phyloP scores from a whole-genome alignment of 2,329 filamentous ascomycete species.

The Sclerotinia subarctica region DNA sequence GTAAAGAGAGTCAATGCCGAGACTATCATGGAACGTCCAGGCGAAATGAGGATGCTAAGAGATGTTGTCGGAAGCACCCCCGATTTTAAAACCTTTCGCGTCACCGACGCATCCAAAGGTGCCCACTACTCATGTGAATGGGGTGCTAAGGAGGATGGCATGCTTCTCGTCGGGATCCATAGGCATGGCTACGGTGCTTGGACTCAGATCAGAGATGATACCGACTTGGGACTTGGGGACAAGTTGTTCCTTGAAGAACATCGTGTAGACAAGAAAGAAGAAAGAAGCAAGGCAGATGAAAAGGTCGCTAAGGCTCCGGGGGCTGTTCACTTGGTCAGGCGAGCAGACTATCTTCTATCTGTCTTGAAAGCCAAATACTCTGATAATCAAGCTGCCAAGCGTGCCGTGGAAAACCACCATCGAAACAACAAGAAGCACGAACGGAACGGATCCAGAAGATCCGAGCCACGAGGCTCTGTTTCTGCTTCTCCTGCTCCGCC shows the following conservation, averaged over 20 bases:
- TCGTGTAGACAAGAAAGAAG: slow-evolving; percentile 95
- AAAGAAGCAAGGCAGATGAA: slow-evolving; percentile 71
- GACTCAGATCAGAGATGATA: slow-evolving; percentile 89
- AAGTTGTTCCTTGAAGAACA: slow-evolving; percentile 98
- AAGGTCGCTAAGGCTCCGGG: slow-evolving; percentile 83
- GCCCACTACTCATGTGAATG: slow-evolving; percentile 89
- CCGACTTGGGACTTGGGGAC: slow-evolving; percentile 77
- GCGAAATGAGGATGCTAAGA: slow-evolving; percentile 81
- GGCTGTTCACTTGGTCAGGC: slow-evolving; percentile 93
- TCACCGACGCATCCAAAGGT: slow-evolving; percentile 87
- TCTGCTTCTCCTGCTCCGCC: slow-evolving; percentile 70
- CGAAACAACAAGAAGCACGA: slow-evolving; percentile 82
- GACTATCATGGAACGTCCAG: slow-evolving; percentile 86
- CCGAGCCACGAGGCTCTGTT: slow-evolving; percentile 55
- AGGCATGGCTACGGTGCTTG: slow-evolving; percentile 94
- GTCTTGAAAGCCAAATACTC: slow-evolving; percentile 84
- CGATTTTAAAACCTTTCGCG: slow-evolving; percentile 77
- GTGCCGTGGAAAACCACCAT: slow-evolving; percentile 86
- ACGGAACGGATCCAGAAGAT: slow-evolving; percentile 58
- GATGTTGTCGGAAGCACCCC: slow-evolving; percentile 63
- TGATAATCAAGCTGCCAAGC: slow-evolving; percentile 70
- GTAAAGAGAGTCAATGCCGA: slow-evolving; percentile 95
- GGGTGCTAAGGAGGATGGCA: slow-evolving; percentile 91
- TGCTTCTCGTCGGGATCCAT: slow-evolving; percentile 92
- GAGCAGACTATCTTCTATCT: slow-evolving; percentile 92